These are phyloP conservation scores for Juglanconis sp. DNA, from an alignment of 2,329 filamentous ascomycete species.

Conservation along the genomic window DNA sequence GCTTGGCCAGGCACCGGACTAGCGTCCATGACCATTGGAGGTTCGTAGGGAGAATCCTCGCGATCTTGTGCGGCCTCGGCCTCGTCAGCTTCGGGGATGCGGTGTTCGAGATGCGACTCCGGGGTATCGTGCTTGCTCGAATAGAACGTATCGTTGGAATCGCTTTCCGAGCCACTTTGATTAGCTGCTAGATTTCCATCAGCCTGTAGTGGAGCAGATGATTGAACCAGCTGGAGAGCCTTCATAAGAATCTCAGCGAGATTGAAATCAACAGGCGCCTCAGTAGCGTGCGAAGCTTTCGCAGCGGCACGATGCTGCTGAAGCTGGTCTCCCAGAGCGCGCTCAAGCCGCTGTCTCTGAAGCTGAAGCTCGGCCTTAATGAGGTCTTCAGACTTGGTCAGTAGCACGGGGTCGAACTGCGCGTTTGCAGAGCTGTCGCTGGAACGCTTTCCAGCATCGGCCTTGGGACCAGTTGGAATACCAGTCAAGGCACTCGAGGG, in stretches of 20 bases:
- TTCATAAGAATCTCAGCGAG: slow-evolving; percentile 69
- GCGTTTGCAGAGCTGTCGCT: slow-evolving; percentile 47
- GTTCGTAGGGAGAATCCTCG: slow-evolving; percentile 33
- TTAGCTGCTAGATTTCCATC: slow-evolving; percentile 54
- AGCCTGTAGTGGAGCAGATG: slow-evolving; percentile 57
- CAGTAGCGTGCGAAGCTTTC: slow-evolving; percentile 42
- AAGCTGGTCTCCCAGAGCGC: slow-evolving; percentile 70
- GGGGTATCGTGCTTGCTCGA: slow-evolving; percentile 87
- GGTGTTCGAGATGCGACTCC: slow-evolving; percentile 47
- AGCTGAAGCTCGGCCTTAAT: slow-evolving; percentile 78
- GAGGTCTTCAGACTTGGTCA: slow-evolving; percentile 82
- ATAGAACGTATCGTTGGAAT: slow-evolving; percentile 93
- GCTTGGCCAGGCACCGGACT: slow-evolving; percentile 19
- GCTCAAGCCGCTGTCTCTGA: slow-evolving; percentile 79
- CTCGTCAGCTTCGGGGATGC: slow-evolving; percentile 40
- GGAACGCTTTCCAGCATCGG: slow-evolving; percentile 35
- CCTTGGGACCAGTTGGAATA: slow-evolving; percentile 16
- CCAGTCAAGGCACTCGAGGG: slow-evolving; percentile 1
- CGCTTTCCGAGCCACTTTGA: slow-evolving; percentile 58
- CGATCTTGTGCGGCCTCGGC: slow-evolving; percentile 34
- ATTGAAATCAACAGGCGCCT: slow-evolving; percentile 63
- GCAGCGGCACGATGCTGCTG: slow-evolving; percentile 55
- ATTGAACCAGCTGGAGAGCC: slow-evolving; percentile 68
- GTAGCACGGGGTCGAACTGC: slow-evolving; percentile 76
- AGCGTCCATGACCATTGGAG: slow-evolving; percentile 27